These are phyloP conservation scores for Beta corolliflora DNA, from an alignment of 179 eudicot species.

Conservation along the genomic window DNA sequence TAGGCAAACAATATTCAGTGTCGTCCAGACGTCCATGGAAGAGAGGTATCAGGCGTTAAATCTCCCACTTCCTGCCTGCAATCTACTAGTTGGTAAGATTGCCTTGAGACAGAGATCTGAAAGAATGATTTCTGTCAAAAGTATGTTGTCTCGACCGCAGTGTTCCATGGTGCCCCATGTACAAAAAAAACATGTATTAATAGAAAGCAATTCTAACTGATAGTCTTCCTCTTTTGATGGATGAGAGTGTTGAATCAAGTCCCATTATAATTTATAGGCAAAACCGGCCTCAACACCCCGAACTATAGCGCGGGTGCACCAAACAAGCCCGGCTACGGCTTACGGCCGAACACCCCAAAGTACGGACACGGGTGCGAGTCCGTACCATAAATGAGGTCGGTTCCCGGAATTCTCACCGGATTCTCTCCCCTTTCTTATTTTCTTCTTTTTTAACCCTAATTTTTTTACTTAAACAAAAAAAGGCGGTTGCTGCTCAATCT, in stretches of 20 bases:
- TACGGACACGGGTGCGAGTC: no score
- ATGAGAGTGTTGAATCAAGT: conserved; percentile 22
- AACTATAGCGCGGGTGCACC: no score
- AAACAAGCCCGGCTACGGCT: no score
- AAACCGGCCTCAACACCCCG: no score
- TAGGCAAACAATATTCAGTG: conserved; percentile 78
- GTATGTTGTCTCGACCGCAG: conserved; percentile 22
- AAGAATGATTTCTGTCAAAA: conserved; percentile 49
- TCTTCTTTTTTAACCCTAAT: no score
- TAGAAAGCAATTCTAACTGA: conserved; percentile 30
- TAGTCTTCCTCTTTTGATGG: conserved; percentile 28
- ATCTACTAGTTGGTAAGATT: conserved; percentile 95
- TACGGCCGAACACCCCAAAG: no score
- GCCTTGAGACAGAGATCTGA: conserved; percentile 79
- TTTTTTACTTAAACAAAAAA: no score
- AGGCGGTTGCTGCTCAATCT: no score
- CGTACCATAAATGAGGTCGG: no score
- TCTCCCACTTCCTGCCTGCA: conserved; percentile 77
- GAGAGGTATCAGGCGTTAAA: conserved; percentile 93
- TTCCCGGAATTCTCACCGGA: no score
- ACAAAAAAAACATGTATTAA: conserved; percentile 38
- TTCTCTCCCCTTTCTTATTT: no score
- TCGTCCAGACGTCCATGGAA: conserved; percentile 50
- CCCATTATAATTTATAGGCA: conserved; percentile 20
- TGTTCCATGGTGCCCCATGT: conserved; percentile 42